A percentile compares a stretch with the other conserved stretches of the same genome.
Conservation (phyloP, 2,329 filamentous ascomycete genomes). For the Cercospora sesami region DNA sequence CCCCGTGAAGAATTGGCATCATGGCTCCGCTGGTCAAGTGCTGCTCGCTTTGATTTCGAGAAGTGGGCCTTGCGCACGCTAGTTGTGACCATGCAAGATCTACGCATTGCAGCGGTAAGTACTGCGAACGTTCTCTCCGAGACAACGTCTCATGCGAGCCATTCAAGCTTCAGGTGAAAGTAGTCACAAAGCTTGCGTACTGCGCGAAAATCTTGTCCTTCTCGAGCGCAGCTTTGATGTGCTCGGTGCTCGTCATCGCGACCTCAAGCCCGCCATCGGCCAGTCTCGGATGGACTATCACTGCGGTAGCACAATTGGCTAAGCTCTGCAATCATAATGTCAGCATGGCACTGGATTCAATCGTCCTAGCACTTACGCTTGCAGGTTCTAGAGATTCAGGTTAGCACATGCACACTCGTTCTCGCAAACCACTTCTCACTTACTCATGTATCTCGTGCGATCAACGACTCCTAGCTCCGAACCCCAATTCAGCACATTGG, state of each 20-base stretch:
- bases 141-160: background rate
- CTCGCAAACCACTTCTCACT: background rate
- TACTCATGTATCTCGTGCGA: constrained; percentile 20
- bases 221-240: constrained; percentile 9
- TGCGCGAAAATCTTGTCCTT: constrained; percentile 16
- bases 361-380: background rate
- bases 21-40: background rate
- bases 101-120: background rate
- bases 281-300: constrained; percentile 23
- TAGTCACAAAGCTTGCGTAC: constrained; percentile 18
- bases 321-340: constrained; percentile 6
- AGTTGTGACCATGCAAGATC: background rate
- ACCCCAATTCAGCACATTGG: constrained; percentile 21
- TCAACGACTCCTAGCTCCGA: constrained; percentile 18
- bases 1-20: background rate
- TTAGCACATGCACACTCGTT: background rate
- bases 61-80: background rate
- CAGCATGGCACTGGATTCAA: background rate
- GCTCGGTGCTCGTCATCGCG: constrained; percentile 16
- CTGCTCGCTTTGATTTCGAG: background rate
- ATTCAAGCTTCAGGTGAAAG: constrained; percentile 9
- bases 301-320: constrained; percentile 20
- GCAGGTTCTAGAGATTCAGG: background rate
- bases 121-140: background rate
- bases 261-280: constrained; percentile 24